Evolutionary conservation across 805 yeast genomes (phyloP).

Genomic region (Yarrowia deformans): DNA sequence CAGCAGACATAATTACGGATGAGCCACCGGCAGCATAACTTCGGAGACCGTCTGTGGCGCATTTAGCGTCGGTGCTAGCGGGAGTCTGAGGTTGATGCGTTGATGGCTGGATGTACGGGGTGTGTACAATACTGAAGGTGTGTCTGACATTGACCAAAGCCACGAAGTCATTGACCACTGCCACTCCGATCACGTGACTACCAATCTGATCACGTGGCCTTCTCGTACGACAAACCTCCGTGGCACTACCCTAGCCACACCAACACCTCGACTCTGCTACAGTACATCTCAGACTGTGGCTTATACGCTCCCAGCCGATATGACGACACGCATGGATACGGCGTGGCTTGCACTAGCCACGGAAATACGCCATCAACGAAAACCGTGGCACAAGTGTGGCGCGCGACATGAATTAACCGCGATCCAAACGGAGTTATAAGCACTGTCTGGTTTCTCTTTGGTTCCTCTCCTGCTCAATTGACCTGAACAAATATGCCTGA

Average conservation of each 20-base stretch:
- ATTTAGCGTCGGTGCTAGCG: constrained; percentile 8
- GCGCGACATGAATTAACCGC: constrained; percentile 11
- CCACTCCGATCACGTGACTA: not conserved
- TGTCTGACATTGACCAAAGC: too few species aligned
- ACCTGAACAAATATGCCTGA: not conserved
- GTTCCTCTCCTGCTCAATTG: not conserved
- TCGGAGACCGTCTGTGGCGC: constrained; percentile 25
- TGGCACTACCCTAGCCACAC: not conserved
- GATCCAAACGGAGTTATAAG: constrained; percentile 2
- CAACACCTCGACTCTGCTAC: too few species aligned
- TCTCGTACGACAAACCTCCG: not conserved
- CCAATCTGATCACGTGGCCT: not conserved
- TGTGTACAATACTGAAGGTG: too few species aligned
- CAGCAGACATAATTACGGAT: too few species aligned
- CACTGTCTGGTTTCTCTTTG: not conserved
- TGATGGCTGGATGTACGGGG: not conserved
- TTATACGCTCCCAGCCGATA: not conserved
- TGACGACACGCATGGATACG: constrained; percentile 30
- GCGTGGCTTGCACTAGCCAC: constrained; percentile 37
- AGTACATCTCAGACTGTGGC: too few species aligned
- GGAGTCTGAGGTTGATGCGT: constrained; percentile 10
- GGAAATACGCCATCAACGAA: constrained; percentile 13
- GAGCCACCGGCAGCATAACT: too few species aligned
- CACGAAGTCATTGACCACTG: too few species aligned
- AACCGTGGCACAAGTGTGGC: constrained; percentile 36